A percentile compares a stretch with the other conserved stretches of the same genome.
Evolutionary conservation across 345 rosid genomes (phyloP).

Genomic region (Trapa incisa): DNA sequence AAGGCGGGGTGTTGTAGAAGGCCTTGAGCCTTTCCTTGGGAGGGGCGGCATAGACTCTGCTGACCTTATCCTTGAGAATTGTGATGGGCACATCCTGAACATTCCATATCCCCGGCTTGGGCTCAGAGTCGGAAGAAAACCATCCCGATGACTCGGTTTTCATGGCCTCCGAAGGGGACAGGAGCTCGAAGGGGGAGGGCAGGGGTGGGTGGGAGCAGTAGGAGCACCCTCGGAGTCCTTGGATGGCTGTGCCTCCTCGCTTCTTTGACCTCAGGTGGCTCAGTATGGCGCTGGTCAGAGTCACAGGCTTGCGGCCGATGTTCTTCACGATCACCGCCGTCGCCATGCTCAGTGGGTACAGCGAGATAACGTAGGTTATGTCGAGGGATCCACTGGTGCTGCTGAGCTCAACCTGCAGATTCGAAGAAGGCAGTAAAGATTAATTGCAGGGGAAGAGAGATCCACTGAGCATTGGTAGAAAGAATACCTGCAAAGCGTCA

Average conservation of each 20-base stretch:
- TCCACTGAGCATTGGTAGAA: no score
- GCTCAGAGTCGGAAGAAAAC: conserved; percentile 38
- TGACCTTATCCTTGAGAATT: conserved; percentile 43
- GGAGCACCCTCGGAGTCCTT: conserved; percentile 52
- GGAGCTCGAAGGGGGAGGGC: conserved; percentile 59
- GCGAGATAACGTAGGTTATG: conserved; percentile 46
- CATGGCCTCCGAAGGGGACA: conserved; percentile 78
- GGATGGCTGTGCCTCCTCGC: conserved; percentile 43
- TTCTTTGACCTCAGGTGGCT: conserved; percentile 57
- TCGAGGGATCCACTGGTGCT: conserved; percentile 49
- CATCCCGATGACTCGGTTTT: conserved; percentile 53
- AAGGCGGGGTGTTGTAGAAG: conserved; percentile 55
- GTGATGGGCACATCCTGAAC: conserved; percentile 52
- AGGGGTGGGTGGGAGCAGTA: conserved; percentile 61
- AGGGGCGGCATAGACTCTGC: conserved; percentile 69
- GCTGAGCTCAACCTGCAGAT: conserved; percentile 59
- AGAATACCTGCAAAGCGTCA: conserved; percentile 71
- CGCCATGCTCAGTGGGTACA: conserved; percentile 67
- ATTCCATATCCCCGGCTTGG: conserved; percentile 57
- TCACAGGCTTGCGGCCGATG: conserved; percentile 53
- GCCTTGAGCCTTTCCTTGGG: conserved; percentile 61
- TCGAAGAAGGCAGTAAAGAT: not conserved
- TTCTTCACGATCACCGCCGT: conserved; percentile 60
- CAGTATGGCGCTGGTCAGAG: conserved; percentile 54
- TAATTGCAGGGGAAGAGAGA: no score